Conservation (phyloP, 2,329 filamentous ascomycete species). For the Coniochaeta hoffmannii region DNA sequence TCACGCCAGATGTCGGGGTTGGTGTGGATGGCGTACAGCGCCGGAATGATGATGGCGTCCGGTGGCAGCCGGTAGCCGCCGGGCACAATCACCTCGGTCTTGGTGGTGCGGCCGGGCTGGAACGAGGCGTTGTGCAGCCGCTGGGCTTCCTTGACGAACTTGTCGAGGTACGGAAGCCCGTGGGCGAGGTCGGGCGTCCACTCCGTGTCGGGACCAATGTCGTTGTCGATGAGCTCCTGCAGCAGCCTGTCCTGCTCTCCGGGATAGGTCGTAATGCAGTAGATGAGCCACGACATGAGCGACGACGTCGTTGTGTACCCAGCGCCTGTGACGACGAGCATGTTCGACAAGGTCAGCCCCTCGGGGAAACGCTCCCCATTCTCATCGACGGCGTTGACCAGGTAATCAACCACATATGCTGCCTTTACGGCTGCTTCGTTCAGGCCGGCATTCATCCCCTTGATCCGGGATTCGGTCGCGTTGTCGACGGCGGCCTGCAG, state of each 20-base stretch:
- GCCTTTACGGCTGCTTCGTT: no score
- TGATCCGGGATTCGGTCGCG: constrained; percentile 20
- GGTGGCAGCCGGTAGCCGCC: constrained; percentile 50
- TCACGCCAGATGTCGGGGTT: constrained; percentile 51
- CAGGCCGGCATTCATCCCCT: no score
- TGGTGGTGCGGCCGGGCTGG: constrained; percentile 51
- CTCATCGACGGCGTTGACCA: constrained; percentile 42
- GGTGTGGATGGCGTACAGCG: constrained; percentile 42
- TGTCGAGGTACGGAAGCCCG: constrained; percentile 44
- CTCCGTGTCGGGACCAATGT: constrained; percentile 31
- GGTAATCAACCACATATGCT: constrained; percentile 34
- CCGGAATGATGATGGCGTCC: constrained; percentile 44
- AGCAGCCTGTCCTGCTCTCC: constrained; percentile 49
- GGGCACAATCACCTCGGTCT: constrained; percentile 47
- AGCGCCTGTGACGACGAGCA: constrained; percentile 44
- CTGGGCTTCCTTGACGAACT: constrained; percentile 54
- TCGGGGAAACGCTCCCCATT: constrained; percentile 36
- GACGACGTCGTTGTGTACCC: constrained; percentile 55
- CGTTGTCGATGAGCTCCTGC: constrained; percentile 38
- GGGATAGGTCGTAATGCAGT: constrained; percentile 42
- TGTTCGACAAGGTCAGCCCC: no score
- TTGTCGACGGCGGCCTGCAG: constrained; percentile 30
- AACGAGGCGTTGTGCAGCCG: constrained; percentile 53
- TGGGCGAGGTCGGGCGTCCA: constrained; percentile 39
- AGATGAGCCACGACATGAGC: constrained; percentile 51